phyloP scores from a whole-genome alignment of 2,329 filamentous ascomycete genomes.

The Blastomyces silverae region DNA sequence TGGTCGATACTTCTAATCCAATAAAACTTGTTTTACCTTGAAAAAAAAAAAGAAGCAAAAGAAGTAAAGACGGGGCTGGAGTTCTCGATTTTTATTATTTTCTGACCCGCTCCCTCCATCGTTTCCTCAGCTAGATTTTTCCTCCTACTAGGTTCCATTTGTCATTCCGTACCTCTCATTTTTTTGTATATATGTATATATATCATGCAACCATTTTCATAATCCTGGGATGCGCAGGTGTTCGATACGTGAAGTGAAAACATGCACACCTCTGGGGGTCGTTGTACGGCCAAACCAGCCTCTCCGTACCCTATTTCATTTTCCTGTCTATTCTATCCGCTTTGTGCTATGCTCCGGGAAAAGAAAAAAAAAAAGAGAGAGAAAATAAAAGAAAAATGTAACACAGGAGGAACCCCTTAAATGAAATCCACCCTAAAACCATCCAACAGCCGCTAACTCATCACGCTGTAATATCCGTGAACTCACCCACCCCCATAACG shows the following conservation, averaged over 20 bases:
- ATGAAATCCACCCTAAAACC: too few species aligned
- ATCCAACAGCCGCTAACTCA: too few species aligned
- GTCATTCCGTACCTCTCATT: slow-evolving; percentile 14
- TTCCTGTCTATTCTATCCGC: background rate
- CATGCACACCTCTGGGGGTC: too few species aligned
- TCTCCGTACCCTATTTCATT: background rate
- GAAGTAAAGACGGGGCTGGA: background rate
- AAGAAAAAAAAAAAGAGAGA: background rate
- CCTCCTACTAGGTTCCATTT: background rate
- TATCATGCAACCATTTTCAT: slow-evolving; percentile 8
- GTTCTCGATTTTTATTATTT: background rate
- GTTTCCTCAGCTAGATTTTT: background rate
- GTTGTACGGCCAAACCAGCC: background rate
- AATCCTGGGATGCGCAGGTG: background rate
- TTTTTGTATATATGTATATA: slow-evolving; percentile 14
- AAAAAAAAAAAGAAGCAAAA: background rate
- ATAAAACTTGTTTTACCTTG: background rate
- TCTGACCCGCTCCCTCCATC: background rate
- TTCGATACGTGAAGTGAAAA: too few species aligned
- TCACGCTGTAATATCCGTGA: too few species aligned
- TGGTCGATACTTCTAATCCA: slow-evolving; percentile 25
- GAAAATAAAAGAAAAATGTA: too few species aligned
- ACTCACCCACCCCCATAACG: too few species aligned
- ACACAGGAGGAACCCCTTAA: too few species aligned
- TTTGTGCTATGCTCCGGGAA: background rate